phyloP scores from a whole-genome alignment of 768 basidiomycete species.

The Lentinula sp. region DNA sequence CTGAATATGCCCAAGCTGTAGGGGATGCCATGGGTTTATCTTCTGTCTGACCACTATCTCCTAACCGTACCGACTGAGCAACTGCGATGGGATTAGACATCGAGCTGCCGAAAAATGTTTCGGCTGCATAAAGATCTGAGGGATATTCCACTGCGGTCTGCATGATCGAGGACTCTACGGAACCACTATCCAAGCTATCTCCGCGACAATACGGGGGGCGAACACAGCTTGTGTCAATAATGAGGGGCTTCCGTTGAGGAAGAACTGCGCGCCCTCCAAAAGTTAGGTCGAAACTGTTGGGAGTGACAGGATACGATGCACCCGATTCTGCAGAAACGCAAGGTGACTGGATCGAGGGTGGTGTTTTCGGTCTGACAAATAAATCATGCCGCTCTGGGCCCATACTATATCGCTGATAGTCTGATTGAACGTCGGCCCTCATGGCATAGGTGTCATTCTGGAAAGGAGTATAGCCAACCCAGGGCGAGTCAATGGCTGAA shows the following conservation, averaged over 20 bases:
- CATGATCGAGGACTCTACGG: slow-evolving; percentile 59
- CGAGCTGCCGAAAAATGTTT: slow-evolving; percentile 36
- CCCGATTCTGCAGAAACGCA: slow-evolving; percentile 24
- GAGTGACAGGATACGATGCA: slow-evolving; percentile 51
- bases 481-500: slow-evolving; percentile 33
- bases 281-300: slow-evolving; percentile 40
- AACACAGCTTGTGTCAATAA: slow-evolving; percentile 50
- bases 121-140: slow-evolving; percentile 48
- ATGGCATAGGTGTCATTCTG: slow-evolving; percentile 39
- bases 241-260: slow-evolving; percentile 31
- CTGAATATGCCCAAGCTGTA: slow-evolving; percentile 40
- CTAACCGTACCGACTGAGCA: slow-evolving; percentile 31
- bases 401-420: slow-evolving; percentile 43
- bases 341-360: slow-evolving; percentile 36
- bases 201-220: slow-evolving; percentile 40
- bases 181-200: slow-evolving; percentile 35
- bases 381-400: slow-evolving; percentile 28
- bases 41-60: slow-evolving; percentile 35
- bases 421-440: slow-evolving; percentile 50
- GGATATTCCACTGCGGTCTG: slow-evolving; percentile 65
- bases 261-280: slow-evolving; percentile 30
- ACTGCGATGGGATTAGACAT: slow-evolving; percentile 25
- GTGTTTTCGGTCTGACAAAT: slow-evolving; percentile 41
- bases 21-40: slow-evolving; percentile 53
- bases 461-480: slow-evolving; percentile 18